Conservation (phyloP, 208 protist species). For the Tritrichomonas musculus region DNA sequence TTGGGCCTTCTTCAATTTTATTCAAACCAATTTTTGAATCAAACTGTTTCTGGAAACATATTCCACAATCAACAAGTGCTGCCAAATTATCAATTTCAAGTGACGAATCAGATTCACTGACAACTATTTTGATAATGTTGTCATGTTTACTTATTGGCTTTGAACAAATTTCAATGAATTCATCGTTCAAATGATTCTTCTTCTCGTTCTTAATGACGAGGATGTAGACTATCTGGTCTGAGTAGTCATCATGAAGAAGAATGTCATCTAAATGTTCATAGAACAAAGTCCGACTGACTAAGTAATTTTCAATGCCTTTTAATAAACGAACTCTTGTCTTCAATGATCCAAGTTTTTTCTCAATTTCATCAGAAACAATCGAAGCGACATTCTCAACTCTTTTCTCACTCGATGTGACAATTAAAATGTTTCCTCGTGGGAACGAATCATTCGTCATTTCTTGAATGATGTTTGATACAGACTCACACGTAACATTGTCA, state of each 20-base stretch:
- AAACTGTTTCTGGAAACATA: neutral
- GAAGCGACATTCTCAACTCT: neutral
- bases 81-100: neutral
- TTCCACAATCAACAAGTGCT: neutral
- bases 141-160: neutral
- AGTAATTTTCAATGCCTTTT: neutral
- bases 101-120: neutral
- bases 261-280: neutral
- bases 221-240: neutral
- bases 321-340: neutral
- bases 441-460: neutral
- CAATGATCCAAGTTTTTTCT: neutral
- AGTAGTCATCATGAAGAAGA: neutral
- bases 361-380: neutral
- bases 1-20: neutral
- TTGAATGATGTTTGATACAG: neutral
- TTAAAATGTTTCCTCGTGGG: neutral
- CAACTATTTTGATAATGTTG: conserved; percentile 3
- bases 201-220: neutral
- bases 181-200: neutral
- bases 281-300: neutral
- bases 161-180: neutral
- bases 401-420: neutral
- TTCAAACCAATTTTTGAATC: neutral
- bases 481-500: neutral